Base-by-base conservation (phyloP, 441 rosid genomes). In the Gossypium gossypioides region DNA sequence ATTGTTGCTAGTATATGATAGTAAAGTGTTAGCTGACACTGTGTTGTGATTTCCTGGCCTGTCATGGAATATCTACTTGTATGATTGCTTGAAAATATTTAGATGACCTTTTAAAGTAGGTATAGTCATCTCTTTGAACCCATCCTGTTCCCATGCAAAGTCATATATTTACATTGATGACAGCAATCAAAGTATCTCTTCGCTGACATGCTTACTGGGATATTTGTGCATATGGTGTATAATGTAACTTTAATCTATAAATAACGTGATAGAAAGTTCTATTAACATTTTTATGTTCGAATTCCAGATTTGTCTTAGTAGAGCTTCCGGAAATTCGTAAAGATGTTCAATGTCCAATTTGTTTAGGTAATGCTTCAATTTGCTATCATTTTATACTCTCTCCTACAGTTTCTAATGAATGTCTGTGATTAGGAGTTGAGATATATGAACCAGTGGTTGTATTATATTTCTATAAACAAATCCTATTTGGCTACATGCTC, bases 261-360 rank as follows among this genome's bases (percentile, higher is more conserved):
- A 9, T 56, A 52, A 40, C 48, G 22, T 25, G 58, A 6, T 58
- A 25, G 29, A 22, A 71, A 63, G 60, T 56, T 63, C 60, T 59
- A 56, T 18, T 72, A 12, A 67, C 62, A 58, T 29, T 72, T 76
- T 29, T 67, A 50, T 54, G 76, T 80, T 81, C 81, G 15, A 71
- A 34, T 81, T 84, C 87, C 93, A 94, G 99, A 79, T 87, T 72
- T 85, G 81, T 88, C 76, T 73, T 75, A 52, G 82, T 90, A 68
- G 89, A 90, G 73, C 86, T 92, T 62, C 82, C 85, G 6, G 91
- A 89, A 24, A 83, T 94, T 72, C 97, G 97, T 68, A 90, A 79
- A 78, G 91, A 87, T 71, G 96, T 94, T 51, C 96, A 92, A 15
- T 94, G 99, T 79, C 94, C 99, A 27, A 94, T 94, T 76, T 94